phyloP scores from a whole-genome alignment of 192 early-diverging fungal genomes.

The Coemansia guatemalensis region DNA sequence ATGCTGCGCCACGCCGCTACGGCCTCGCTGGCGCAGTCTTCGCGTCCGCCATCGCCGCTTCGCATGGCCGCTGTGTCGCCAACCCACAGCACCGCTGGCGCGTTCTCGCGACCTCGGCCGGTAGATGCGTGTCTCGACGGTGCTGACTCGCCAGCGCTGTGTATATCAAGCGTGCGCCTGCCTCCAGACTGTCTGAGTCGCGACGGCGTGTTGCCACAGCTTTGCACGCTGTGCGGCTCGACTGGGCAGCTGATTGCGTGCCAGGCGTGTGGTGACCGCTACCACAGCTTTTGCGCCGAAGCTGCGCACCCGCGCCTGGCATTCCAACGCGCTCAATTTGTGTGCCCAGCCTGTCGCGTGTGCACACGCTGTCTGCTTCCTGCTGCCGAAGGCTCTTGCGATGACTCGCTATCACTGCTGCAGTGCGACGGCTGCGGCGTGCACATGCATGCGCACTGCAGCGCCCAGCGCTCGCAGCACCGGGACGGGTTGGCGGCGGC shows the following conservation, averaged over 20 bases:
- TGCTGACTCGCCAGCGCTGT: background rate
- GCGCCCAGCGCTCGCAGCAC: constrained; percentile 20
- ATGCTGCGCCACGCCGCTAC: background rate
- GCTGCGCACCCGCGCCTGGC: background rate
- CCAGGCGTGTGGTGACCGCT: constrained; percentile 51
- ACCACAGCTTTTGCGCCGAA: constrained; percentile 50
- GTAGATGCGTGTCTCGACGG: background rate
- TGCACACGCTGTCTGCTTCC: constrained; percentile 28
- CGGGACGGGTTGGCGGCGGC: constrained; percentile 9
- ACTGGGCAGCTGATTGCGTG: constrained; percentile 32
- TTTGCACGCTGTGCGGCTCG: constrained; percentile 40
- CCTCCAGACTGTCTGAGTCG: background rate
- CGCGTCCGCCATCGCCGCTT: constrained; percentile 2
- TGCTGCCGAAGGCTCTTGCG: background rate
- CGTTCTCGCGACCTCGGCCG: background rate
- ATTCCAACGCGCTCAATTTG: constrained; percentile 5
- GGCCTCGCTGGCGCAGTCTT: background rate
- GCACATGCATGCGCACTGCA: constrained; percentile 35
- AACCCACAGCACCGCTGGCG: background rate
- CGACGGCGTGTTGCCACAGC: background rate
- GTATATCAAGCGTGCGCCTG: background rate
- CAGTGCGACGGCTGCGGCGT: constrained; percentile 41
- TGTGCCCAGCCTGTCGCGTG: constrained; percentile 42
- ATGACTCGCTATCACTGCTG: constrained; percentile 3
- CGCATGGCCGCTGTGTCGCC: constrained; percentile 1